phyloP scores from a whole-genome alignment of 495 filamentous ascomycete genomes.

The Penicillium lividum region DNA sequence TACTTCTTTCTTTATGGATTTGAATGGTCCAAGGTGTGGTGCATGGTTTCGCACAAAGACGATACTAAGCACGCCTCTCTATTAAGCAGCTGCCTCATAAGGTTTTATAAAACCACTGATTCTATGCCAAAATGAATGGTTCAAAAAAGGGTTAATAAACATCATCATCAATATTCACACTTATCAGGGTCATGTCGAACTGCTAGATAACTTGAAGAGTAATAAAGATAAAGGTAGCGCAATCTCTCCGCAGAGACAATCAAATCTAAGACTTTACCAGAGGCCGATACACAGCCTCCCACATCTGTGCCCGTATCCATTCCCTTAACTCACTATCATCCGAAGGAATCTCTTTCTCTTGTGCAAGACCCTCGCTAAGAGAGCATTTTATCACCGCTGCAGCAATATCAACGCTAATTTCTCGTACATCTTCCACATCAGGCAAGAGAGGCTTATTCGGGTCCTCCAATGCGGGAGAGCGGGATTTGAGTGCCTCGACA shows the following conservation, averaged over 20 bases:
- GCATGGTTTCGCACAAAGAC: too few relatives aligned
- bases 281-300: slow-evolving; percentile 73
- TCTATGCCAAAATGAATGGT: too few relatives aligned
- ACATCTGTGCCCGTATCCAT: slow-evolving; percentile 91
- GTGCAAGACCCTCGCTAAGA: slow-evolving; percentile 65
- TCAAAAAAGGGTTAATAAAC: too few relatives aligned
- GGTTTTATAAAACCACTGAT: too few relatives aligned
- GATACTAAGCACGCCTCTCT: too few relatives aligned
- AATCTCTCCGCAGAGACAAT: not conserved
- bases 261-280: slow-evolving; percentile 33
- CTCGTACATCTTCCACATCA: slow-evolving; percentile 72
- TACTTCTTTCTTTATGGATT: too few relatives aligned
- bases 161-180: too few relatives aligned
- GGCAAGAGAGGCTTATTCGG: slow-evolving; percentile 64
- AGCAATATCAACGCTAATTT: slow-evolving; percentile 77
- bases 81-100: too few relatives aligned
- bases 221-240: not conserved
- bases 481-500: slow-evolving; percentile 66
- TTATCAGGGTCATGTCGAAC: too few relatives aligned
- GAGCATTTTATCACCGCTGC: slow-evolving; percentile 74
- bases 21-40: too few relatives aligned
- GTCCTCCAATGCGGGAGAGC: slow-evolving; percentile 67
- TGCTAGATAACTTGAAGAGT: not conserved
- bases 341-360: slow-evolving; percentile 42
- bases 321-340: slow-evolving; percentile 62